A percentile compares a stretch with the other conserved stretches of the same genome.
phyloP scores from a whole-genome alignment of 2,329 filamentous ascomycete genomes.

The Xylariaceae sp. region DNA sequence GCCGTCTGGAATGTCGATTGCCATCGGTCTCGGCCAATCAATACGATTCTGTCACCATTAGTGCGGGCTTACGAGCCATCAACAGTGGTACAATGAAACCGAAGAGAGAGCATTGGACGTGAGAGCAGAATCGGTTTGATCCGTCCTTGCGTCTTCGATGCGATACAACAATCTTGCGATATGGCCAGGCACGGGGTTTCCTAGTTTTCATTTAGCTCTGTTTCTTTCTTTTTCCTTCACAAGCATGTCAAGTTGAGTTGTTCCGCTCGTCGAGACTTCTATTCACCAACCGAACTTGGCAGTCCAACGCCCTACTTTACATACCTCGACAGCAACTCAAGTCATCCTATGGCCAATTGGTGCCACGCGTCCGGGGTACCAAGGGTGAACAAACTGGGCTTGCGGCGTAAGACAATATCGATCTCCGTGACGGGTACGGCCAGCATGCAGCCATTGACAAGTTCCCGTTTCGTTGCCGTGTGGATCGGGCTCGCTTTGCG shows the following conservation, averaged over 20 bases:
- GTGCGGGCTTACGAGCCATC: constrained; percentile 6
- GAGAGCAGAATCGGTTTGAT: constrained; percentile 7
- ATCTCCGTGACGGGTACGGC: no score
- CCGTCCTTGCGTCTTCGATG: constrained; percentile 27
- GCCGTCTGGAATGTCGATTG: constrained; percentile 28
- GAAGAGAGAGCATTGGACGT: constrained; percentile 8
- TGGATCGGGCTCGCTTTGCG: no score
- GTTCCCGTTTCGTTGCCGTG: no score
- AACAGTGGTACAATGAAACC: constrained; percentile 7
- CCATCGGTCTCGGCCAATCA: constrained; percentile 15
- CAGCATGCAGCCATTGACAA: no score
- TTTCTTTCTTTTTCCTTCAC: constrained; percentile 28
- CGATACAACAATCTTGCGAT: constrained; percentile 28
- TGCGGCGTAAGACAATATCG: no score
- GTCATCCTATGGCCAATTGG: no score
- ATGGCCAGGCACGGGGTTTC: constrained; percentile 25
- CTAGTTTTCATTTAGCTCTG: constrained; percentile 31
- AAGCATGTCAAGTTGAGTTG: constrained; percentile 27
- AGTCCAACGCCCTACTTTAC: no score
- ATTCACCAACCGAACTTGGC: no score
- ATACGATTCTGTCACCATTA: not conserved
- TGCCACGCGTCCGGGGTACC: no score
- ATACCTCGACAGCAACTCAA: no score
- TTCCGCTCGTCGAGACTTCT: constrained; percentile 27
- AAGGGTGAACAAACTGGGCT: no score